Percentiles rank a stretch among this genome's conserved stretches.
These are phyloP conservation scores for Hanseniaspora nectarophila DNA, from an alignment of 805 yeast species.

Conservation along the genomic window DNA sequence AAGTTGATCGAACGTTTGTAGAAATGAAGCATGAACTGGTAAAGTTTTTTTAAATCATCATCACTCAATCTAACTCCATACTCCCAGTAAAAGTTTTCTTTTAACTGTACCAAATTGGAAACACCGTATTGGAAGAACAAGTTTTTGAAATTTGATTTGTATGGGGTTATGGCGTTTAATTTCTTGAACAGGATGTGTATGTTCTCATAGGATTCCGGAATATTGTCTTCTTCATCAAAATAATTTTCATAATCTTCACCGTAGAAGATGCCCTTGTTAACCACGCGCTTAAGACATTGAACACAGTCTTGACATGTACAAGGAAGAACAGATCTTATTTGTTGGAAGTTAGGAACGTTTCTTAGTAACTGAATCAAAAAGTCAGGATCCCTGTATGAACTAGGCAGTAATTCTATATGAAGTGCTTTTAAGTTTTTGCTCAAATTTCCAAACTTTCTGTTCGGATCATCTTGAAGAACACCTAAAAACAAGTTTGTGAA, in stretches of 20 bases:
- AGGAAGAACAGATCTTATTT: slow-evolving; percentile 1
- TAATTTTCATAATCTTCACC: neutral
- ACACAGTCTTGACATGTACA: slow-evolving; percentile 7
- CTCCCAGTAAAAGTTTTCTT: neutral
- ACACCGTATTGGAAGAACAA: slow-evolving; percentile 6
- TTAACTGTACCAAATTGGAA: neutral
- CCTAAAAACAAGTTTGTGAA: slow-evolving; percentile 3
- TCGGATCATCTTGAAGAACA: neutral
- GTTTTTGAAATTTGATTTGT: neutral
- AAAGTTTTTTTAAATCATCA: neutral
- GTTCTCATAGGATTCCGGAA: neutral
- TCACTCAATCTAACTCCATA: neutral
- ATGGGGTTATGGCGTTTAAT: slow-evolving; percentile 3
- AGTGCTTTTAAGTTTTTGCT: neutral
- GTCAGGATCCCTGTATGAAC: slow-evolving; percentile 9
- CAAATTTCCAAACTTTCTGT: neutral
- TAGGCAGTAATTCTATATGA: slow-evolving; percentile 3
- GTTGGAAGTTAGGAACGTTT: neutral
- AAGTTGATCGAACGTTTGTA: slow-evolving; percentile 3
- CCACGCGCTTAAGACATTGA: neutral
- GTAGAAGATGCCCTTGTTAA: neutral
- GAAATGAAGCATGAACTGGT: neutral
- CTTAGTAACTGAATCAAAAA: slow-evolving; percentile 1
- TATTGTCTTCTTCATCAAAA: neutral
- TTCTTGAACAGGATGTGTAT: slow-evolving; percentile 7